These are phyloP conservation scores for Penicillium rolfsii DNA, from an alignment of 2,329 filamentous ascomycete species.

Conservation along the genomic window DNA sequence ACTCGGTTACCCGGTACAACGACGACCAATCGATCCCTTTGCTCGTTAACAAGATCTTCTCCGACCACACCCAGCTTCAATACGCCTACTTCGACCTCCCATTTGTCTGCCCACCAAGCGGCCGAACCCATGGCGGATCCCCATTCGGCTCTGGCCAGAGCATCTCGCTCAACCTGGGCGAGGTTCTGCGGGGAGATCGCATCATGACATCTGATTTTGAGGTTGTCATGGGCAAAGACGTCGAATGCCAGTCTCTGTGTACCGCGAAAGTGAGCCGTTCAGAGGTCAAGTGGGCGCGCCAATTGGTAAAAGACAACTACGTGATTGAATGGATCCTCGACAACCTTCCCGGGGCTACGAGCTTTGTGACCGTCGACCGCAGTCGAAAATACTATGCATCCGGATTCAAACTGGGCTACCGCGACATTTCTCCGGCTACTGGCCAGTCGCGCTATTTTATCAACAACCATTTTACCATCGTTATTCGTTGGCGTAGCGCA, in stretches of 20 bases:
- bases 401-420: slow-evolving; percentile 85
- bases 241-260: slow-evolving; percentile 73
- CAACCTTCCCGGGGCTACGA: slow-evolving; percentile 85
- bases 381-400: slow-evolving; percentile 84
- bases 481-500: slow-evolving; percentile 75
- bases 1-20: slow-evolving; percentile 79
- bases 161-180: slow-evolving; percentile 80
- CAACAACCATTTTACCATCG: slow-evolving; percentile 86
- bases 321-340: slow-evolving; percentile 94
- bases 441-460: slow-evolving; percentile 71
- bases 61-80: slow-evolving; percentile 85
- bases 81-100: slow-evolving; percentile 89
- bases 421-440: slow-evolving; percentile 64
- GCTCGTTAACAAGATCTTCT: slow-evolving; percentile 91
- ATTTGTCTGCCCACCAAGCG: slow-evolving; percentile 80
- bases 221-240: slow-evolving; percentile 74
- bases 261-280: slow-evolving; percentile 65
- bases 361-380: slow-evolving; percentile 84
- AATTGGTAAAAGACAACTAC: slow-evolving; percentile 77
- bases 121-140: slow-evolving; percentile 65
- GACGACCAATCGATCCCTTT: slow-evolving; percentile 77
- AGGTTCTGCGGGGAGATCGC: slow-evolving; percentile 83
- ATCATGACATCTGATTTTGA: slow-evolving; percentile 85
- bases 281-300: slow-evolving; percentile 68
- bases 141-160: slow-evolving; percentile 75